Evolutionary conservation across 23 red algal genomes (phyloP), one percentile per base, ranked within the genome.

Genomic region (Cyanidiococcus yangmingshanensis): DNA sequence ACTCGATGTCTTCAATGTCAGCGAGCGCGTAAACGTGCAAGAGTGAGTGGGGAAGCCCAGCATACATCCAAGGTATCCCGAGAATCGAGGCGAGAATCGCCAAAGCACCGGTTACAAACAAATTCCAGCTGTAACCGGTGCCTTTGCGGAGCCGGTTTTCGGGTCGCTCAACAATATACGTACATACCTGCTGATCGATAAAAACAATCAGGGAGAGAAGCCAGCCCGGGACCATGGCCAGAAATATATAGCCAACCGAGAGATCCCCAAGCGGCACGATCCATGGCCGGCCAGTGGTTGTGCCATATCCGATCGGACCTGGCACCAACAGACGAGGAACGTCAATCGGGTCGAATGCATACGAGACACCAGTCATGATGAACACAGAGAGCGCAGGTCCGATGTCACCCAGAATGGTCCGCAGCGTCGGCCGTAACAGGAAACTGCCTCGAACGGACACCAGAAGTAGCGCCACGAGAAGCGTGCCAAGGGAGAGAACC

Each of bases 121-220:
- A 40, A 79, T 96, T 86, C 76, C 87, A 77, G 79, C 84, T 78
- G 82, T 96, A 96, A 0, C 87, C 87, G 15, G 84, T 77, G 50
- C 92, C 92, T 68, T 96, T 90, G 34, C 79, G 75, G 24, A 96
- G 87, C 40, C 76, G 87, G 83, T 96, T 96, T 78, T 96, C 92
- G 37, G 67, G 71, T 77, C 86, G 83, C 75, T 90, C 85, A 37
- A 86, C 82, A 71, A 96, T 79, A 75, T 89, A 85, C n/a, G 82
- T 85, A 32, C 86, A 85, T 25, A 96, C 84, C 75, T 96, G 90
- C 63, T 96, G 92, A 67, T 96, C 92, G n/a, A 96, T 76, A 50
- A 85, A 96, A 67, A 96, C 87, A 31, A 96, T 77, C 29, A 87
- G 77, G 36, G 86, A 79, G 16, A 96, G 74, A 17, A 96, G 41